Conservation (phyloP, 2,329 filamentous ascomycete species). For the Paraphoma chrysanthemicola region DNA sequence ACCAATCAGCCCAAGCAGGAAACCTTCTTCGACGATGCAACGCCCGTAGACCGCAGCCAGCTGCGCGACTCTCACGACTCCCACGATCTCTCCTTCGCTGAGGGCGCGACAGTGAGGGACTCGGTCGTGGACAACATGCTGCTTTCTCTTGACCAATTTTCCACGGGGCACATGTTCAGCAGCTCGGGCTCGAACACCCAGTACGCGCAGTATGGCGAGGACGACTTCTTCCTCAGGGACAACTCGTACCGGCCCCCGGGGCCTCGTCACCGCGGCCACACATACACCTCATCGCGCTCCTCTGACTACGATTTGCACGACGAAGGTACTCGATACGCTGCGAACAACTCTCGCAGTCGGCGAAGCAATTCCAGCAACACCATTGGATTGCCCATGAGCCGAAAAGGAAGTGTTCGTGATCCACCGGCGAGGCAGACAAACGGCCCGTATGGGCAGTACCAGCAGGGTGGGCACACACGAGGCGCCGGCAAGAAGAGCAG, state of each 20-base stretch:
- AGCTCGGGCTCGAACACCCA: slow-evolving; percentile 19
- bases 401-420: slow-evolving; percentile 46
- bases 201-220: slow-evolving; percentile 50
- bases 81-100: slow-evolving; percentile 84
- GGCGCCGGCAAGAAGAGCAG: slow-evolving; percentile 67
- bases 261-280: slow-evolving; percentile 62
- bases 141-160: slow-evolving; percentile 80
- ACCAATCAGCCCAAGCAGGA: slow-evolving; percentile 35
- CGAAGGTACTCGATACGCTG: slow-evolving; percentile 51
- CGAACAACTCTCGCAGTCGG: slow-evolving; percentile 59
- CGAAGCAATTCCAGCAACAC: slow-evolving; percentile 84
- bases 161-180: slow-evolving; percentile 27
- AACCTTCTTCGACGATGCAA: slow-evolving; percentile 47
- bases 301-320: slow-evolving; percentile 61
- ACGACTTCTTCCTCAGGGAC: slow-evolving; percentile 47
- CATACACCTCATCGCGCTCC: slow-evolving; percentile 65
- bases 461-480: slow-evolving; percentile 39
- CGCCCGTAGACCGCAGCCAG: slow-evolving; percentile 39
- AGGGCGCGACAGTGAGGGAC: slow-evolving; percentile 72
- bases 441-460: slow-evolving; percentile 34
- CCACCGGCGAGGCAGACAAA: slow-evolving; percentile 29
- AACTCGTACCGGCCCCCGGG: slow-evolving; percentile 39
- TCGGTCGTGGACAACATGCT: slow-evolving; percentile 97
- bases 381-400: slow-evolving; percentile 51
- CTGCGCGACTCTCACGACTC: slow-evolving; percentile 69